phyloP scores from a whole-genome alignment of 805 yeast genomes.

The Candida silvicultrix region DNA sequence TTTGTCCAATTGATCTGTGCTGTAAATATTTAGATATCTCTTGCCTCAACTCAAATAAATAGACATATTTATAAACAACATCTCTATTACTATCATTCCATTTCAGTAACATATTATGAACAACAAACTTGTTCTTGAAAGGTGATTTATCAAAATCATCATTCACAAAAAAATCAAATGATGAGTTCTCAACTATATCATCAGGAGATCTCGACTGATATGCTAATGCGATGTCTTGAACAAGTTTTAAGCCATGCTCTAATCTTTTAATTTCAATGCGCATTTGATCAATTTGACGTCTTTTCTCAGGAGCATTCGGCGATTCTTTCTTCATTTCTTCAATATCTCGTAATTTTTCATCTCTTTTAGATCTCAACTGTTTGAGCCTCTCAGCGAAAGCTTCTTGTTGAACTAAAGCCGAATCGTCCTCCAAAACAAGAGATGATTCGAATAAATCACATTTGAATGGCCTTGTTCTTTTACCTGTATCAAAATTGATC shows the following conservation, averaged over 20 bases:
- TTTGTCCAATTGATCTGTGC: constrained; percentile 41
- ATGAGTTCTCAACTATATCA: constrained; percentile 3
- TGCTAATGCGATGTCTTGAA: constrained; percentile 7
- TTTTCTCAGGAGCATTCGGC: constrained; percentile 11
- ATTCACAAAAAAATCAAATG: constrained; percentile 8
- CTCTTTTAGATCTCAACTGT: constrained; percentile 23
- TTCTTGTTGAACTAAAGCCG: constrained; percentile 38
- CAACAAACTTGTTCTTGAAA: constrained; percentile 53
- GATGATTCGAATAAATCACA: constrained; percentile 59
- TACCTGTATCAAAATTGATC: constrained; percentile 29
- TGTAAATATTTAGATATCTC: constrained; percentile 38
- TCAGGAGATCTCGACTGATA: constrained; percentile 4
- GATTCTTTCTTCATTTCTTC: constrained; percentile 18
- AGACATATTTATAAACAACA: constrained; percentile 52
- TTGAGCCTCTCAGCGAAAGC: constrained; percentile 23
- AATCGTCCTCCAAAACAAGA: constrained; percentile 27
- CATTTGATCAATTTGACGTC: constrained; percentile 7
- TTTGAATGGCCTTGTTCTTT: constrained; percentile 40
- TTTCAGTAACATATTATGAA: constrained; percentile 66
- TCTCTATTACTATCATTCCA: constrained; percentile 75
- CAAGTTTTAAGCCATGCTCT: constrained; percentile 14
- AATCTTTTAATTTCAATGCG: constrained; percentile 19
- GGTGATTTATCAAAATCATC: constrained; percentile 11
- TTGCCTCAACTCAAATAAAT: constrained; percentile 37
- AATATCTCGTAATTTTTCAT: constrained; percentile 23